A percentile compares a stretch with the other conserved stretches of the same genome.
Evolutionary conservation across 345 rosid genomes (phyloP).

Genomic region (Balakata baccata): DNA sequence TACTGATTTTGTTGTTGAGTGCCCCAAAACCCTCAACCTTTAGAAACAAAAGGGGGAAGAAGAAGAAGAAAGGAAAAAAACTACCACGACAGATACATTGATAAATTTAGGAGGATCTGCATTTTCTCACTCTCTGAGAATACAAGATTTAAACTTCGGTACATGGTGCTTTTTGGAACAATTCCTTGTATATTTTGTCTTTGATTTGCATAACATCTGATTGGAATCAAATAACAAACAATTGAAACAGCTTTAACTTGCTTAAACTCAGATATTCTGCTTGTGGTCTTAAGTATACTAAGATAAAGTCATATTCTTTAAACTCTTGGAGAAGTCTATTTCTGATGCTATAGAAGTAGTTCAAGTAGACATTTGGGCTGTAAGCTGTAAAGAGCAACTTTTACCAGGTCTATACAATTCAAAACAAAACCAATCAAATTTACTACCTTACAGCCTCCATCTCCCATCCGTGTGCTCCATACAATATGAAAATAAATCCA

Average conservation of each 20-base stretch:
- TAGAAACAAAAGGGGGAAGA: neutral
- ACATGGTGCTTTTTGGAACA: neutral
- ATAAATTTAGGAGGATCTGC: neutral
- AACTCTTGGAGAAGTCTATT: neutral
- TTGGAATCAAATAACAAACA: neutral
- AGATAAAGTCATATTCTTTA: neutral
- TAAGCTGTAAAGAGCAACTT: neutral
- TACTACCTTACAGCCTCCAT: neutral
- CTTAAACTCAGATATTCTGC: neutral
- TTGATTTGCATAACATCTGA: neutral
- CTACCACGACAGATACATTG: neutral
- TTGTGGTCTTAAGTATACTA: neutral
- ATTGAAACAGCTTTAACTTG: neutral
- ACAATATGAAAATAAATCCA: neutral
- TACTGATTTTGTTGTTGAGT: neutral
- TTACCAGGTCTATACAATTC: neutral
- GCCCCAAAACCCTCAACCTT: neutral
- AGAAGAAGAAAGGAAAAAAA: neutral
- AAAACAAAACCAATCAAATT: neutral
- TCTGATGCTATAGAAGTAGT: neutral
- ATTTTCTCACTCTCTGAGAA: neutral
- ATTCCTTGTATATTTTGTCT: neutral
- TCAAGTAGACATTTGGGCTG: neutral
- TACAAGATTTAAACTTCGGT: neutral
- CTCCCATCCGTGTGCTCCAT: neutral